These are phyloP conservation scores for Chalara sp. DNA, from an alignment of 2,329 filamentous ascomycete species.

Conservation along the genomic window DNA sequence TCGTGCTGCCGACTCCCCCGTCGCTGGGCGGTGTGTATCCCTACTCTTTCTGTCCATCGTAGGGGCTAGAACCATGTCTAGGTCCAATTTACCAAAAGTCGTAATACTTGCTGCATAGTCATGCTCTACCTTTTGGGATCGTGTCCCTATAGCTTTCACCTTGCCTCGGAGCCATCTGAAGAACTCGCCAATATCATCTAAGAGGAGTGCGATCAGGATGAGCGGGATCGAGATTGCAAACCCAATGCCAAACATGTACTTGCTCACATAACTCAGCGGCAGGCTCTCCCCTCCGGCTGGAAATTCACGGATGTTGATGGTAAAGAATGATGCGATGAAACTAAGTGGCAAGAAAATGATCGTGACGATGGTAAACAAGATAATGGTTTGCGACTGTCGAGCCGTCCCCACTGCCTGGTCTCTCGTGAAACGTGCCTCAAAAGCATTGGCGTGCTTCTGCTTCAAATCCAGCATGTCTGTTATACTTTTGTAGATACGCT, in stretches of 20 bases:
- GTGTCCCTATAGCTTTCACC: not conserved
- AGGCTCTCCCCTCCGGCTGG: constrained; percentile 8
- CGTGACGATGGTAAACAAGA: constrained; percentile 28
- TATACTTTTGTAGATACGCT: constrained; percentile 63
- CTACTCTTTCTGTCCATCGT: constrained; percentile 15
- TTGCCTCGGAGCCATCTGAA: constrained; percentile 3
- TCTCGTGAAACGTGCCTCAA: constrained; percentile 22
- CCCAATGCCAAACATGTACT: constrained; percentile 23
- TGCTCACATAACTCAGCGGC: constrained; percentile 17
- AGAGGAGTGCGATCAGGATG: constrained; percentile 17
- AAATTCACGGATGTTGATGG: constrained; percentile 21
- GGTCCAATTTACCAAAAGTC: constrained; percentile 8
- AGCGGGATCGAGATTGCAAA: constrained; percentile 19
- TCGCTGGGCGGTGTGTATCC: not conserved
- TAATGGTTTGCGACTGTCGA: constrained; percentile 24
- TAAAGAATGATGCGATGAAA: constrained; percentile 22
- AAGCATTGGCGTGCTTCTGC: constrained; percentile 24
- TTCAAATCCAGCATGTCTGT: constrained; percentile 51
- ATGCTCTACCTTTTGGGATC: not conserved
- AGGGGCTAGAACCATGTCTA: constrained; percentile 15
- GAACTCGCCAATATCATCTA: constrained; percentile 16
- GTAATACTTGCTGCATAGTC: not conserved
- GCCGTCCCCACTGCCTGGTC: constrained; percentile 20
- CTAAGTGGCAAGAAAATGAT: constrained; percentile 26
- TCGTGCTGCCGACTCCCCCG: not conserved